Base-by-base conservation (phyloP, 1,284 basidiomycete genomes). In the Bondarzewia mesenterica region DNA sequence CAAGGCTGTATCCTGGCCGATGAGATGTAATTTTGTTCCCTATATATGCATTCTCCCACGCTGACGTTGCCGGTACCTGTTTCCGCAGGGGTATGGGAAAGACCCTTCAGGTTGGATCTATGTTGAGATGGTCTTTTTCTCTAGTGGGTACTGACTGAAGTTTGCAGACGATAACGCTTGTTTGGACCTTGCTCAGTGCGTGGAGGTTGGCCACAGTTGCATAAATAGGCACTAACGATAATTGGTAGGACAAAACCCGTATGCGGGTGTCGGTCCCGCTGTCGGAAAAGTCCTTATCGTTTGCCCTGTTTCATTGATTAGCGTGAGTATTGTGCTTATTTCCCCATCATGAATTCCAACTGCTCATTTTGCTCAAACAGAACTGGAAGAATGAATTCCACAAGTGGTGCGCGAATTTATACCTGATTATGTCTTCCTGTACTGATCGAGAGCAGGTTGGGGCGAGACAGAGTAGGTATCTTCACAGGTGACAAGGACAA, bases 351-450 rank as follows among this genome's bases (percentile, higher is more conserved):
- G 38, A 42, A 26, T 52, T n/a, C 23, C 21, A 54, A 21, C 41
- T 38, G 36, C 40, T 50, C 54, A 50, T 48, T 49, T 1, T 21
- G 35, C 44, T 4, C 5, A 7, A 42, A 22, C 52, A 93, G 82
- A 99, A 99, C 60, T 99, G 96, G 96, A 88, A 84, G 60, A 83
- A 82, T 44, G 96, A 99, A 66, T 94, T 99, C 59, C 75, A 85
- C 57, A 98, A 98, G 69, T 99, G 96, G 91, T 81, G 7, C n/a
- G 14, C 8, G 14, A 18, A 27, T 37, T 18, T 22, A 12, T n/a
- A 22, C 40, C 14, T 21, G 12, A 18, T 4, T 14, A 5, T 41
- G 5, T 41, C 16, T 29, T 23, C 6, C 8, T 20, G 15, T 21
- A 15, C 18, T 21, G n/a, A 15, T 42, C 21, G 16, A 41, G 4